Conservation (phyloP, 805 yeast genomes). For the Candida orba region DNA sequence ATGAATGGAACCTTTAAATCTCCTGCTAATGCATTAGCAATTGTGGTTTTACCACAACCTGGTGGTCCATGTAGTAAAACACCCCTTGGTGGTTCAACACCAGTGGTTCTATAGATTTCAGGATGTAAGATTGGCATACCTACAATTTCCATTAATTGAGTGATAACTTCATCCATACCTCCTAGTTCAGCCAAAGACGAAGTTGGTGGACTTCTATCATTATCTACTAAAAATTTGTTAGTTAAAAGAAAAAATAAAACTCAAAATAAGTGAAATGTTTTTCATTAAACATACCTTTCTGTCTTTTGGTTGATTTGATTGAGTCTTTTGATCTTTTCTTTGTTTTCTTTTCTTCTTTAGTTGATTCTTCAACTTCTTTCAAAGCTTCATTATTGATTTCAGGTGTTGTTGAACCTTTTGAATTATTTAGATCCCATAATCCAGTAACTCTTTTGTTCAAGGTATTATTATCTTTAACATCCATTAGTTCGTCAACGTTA, state of each 20-base stretch:
- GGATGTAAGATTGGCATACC: slow-evolving; percentile 93
- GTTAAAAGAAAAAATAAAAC: no score
- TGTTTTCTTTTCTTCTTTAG: slow-evolving; percentile 27
- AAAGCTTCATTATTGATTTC: slow-evolving; percentile 9
- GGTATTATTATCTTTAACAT: slow-evolving; percentile 54
- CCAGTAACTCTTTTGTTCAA: slow-evolving; percentile 73
- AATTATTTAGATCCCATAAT: slow-evolving; percentile 46
- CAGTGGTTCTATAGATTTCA: slow-evolving; percentile 79
- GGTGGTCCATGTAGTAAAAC: slow-evolving; percentile 96
- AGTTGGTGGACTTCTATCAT: slow-evolving; percentile 64
- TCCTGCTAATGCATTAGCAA: slow-evolving; percentile 94
- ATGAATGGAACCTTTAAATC: slow-evolving; percentile 91
- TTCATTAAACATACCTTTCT: slow-evolving; percentile 25
- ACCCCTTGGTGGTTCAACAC: slow-evolving; percentile 94
- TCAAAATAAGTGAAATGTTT: no score
- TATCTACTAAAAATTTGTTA: slow-evolving; percentile 26
- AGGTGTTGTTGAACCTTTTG: slow-evolving; percentile 9
- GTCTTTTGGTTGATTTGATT: slow-evolving; percentile 28
- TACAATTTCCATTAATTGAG: slow-evolving; percentile 81
- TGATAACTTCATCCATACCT: slow-evolving; percentile 80
- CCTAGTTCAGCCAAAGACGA: slow-evolving; percentile 70
- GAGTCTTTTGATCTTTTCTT: slow-evolving; percentile 48
- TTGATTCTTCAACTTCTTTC: slow-evolving; percentile 10
- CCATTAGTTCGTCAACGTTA: slow-evolving; percentile 48
- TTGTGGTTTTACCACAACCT: slow-evolving; percentile 96